Base-by-base conservation (phyloP, 2,329 filamentous ascomycete genomes). In the Ophiostoma perfectum region DNA sequence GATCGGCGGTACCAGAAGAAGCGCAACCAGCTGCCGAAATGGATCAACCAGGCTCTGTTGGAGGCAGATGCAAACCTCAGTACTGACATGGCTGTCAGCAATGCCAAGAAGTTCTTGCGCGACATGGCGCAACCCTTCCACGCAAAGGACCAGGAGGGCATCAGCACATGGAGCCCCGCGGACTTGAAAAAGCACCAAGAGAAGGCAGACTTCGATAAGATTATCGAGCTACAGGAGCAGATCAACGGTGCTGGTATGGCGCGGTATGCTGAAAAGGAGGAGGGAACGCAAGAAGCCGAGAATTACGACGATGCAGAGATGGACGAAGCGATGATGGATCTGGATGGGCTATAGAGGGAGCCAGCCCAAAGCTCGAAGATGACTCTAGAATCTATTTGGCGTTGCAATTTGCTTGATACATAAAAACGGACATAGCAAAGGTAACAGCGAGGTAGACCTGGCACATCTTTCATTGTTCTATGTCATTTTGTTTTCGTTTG, bases 1-100 rank as follows among this genome's bases (percentile, higher is more conserved):
- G 95, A 99, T 77, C 89, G 92, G 58, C 88, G 95, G 18, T 99
- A 97, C 78, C 89, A 92, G 76, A 96, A 95, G 81, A 98, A 98
- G 80, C 85, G 93, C 49, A 83, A 79, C 3, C 96, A 99, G 79
- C 82, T 99, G 41, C 95, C 95, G 11, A 97, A 97, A 77, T 99
- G 95, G 95, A 99, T 99, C 75, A 91, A 89, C 71, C 90, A 96
- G 76, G 93, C 90, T 3, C 84, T 99, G 70, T 82, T 91, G 44
- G 93, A 97, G 65, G 89, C 89, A 36, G 93, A 97, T 73, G 88
- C 90, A 11, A 97, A 97, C 74, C 82, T 99, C 70, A 96, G 91
- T 75, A 97, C 95, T 0, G 95, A 99, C 75, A 97, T 98, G 88
- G 92, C 94, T 0, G 90, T 96, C 18, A 91, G 92, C 68, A 89